A percentile compares a stretch with the other conserved stretches of the same genome.
Conservation (phyloP, 768 basidiomycete species). For the Tylopilus plumbeoviolaceoides region DNA sequence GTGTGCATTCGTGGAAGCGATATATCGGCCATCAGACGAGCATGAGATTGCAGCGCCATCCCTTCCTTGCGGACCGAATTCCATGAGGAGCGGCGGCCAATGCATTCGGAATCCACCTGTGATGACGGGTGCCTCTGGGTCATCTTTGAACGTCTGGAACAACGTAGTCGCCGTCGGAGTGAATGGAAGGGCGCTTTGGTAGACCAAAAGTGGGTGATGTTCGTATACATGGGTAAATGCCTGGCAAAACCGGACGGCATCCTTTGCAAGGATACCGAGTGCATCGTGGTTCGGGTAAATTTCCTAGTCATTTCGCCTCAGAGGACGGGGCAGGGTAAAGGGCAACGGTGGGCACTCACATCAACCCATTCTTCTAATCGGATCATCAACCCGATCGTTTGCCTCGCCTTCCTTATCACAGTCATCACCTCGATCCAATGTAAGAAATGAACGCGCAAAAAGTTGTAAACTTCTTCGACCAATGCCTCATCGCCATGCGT, state of each 20-base stretch:
- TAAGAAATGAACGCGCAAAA: constrained; percentile 25
- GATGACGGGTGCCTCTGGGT: constrained; percentile 20
- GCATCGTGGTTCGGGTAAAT: constrained; percentile 10
- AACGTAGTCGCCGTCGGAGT: constrained; percentile 25
- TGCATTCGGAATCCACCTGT: constrained; percentile 28
- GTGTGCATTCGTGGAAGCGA: constrained; percentile 23
- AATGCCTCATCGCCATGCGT: constrained; percentile 1
- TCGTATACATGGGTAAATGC: constrained; percentile 29
- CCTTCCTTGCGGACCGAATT: constrained; percentile 19
- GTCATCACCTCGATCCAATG: constrained; percentile 35
- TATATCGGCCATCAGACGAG: constrained; percentile 27
- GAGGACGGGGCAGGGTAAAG: neutral
- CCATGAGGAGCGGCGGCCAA: constrained; percentile 31
- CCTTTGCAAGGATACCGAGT: constrained; percentile 20
- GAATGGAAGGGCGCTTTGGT: constrained; percentile 30
- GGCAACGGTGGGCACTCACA: constrained; percentile 9
- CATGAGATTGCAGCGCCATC: constrained; percentile 19
- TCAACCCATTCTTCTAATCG: constrained; percentile 26
- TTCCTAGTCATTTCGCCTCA: constrained; percentile 10
- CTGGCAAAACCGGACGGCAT: constrained; percentile 31
- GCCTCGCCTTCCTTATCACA: constrained; percentile 28
- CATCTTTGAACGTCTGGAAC: constrained; percentile 26
- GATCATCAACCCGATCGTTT: constrained; percentile 27
- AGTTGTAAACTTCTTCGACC: constrained; percentile 13
- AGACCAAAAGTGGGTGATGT: constrained; percentile 32